These are phyloP conservation scores for Thyridium curvatum DNA, from an alignment of 2,329 filamentous ascomycete genomes.

Conservation along the genomic window DNA sequence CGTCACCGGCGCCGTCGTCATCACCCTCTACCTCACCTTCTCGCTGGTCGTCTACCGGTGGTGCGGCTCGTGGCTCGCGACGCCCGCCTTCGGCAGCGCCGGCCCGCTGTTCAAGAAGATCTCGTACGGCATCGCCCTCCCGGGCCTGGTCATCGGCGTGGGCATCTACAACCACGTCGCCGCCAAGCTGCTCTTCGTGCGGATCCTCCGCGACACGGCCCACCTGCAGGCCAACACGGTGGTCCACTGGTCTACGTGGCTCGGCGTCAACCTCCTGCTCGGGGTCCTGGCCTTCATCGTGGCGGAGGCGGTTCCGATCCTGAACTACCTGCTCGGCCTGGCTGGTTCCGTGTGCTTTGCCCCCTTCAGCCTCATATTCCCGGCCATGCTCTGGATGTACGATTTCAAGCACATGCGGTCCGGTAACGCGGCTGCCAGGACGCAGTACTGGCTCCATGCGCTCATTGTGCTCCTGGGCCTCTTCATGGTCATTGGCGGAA, in stretches of 20 bases:
- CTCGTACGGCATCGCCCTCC: slow-evolving; percentile 21
- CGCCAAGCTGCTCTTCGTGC: slow-evolving; percentile 33
- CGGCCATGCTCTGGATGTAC: slow-evolving; percentile 17
- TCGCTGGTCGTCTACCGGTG: slow-evolving; percentile 22
- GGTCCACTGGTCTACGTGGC: slow-evolving; percentile 28
- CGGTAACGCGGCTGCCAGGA: slow-evolving; percentile 9
- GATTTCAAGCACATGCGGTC: slow-evolving; percentile 14
- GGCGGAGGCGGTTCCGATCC: slow-evolving; percentile 25
- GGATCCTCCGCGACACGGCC: slow-evolving; percentile 25
- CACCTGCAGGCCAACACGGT: slow-evolving; percentile 27
- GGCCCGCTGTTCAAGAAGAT: slow-evolving; percentile 23
- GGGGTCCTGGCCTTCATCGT: slow-evolving; percentile 22
- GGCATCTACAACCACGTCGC: slow-evolving; percentile 21
- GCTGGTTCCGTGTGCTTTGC: slow-evolving; percentile 21
- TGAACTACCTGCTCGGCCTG: slow-evolving; percentile 25
- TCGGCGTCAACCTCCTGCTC: slow-evolving; percentile 22
- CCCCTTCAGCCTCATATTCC: slow-evolving; percentile 19
- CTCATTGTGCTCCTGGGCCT: slow-evolving; percentile 13
- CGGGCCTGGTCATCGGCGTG: slow-evolving; percentile 12
- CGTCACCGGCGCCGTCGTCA: slow-evolving; percentile 15
- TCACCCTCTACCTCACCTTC: slow-evolving; percentile 19
- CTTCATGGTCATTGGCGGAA: slow-evolving; percentile 18
- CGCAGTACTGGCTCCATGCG: slow-evolving; percentile 14
- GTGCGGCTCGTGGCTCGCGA: slow-evolving; percentile 19
- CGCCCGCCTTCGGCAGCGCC: slow-evolving; percentile 19